Percentiles rank a stretch among this genome's conserved stretches.
phyloP scores from a whole-genome alignment of 495 filamentous ascomycete genomes.

The Pyrenula massariospora region DNA sequence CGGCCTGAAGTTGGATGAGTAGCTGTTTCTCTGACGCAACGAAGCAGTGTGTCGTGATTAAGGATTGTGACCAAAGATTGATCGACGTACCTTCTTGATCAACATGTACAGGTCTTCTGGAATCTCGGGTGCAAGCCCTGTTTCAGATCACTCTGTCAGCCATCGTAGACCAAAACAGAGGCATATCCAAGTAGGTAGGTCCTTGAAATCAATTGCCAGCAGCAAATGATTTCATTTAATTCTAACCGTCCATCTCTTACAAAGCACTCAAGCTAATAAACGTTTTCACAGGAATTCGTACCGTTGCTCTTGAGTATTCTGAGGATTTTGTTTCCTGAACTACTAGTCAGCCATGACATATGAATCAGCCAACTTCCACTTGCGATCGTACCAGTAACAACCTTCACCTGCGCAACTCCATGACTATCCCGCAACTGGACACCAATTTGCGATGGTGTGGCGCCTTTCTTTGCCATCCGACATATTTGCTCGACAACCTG shows the following conservation, averaged over 20 bases:
- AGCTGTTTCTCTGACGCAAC: background rate
- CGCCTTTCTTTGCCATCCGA: slow-evolving; percentile 93
- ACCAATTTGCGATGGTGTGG: slow-evolving; percentile 96
- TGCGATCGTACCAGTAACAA: slow-evolving; percentile 75
- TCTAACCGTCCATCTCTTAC: slow-evolving; percentile 8
- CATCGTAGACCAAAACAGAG: slow-evolving; percentile 84
- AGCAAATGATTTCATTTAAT: background rate
- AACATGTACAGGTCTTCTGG: slow-evolving; percentile 97
- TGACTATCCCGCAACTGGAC: slow-evolving; percentile 94
- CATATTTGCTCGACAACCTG: slow-evolving; percentile 97
- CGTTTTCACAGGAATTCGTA: slow-evolving; percentile 58
- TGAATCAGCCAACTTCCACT: background rate
- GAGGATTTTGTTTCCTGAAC: slow-evolving; percentile 93
- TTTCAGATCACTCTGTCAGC: slow-evolving; percentile 87
- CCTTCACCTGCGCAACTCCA: slow-evolving; percentile 91
- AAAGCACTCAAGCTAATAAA: slow-evolving; percentile 15
- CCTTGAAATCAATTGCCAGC: too few species aligned
- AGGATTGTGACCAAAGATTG: too few species aligned
- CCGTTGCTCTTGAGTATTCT: slow-evolving; percentile 91
- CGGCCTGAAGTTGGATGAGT: slow-evolving; percentile 45
- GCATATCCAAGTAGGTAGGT: slow-evolving; percentile 29
- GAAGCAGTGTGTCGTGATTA: background rate
- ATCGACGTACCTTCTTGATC: slow-evolving; percentile 96
- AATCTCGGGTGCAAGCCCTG: slow-evolving; percentile 94
- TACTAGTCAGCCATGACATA: background rate